Evolutionary conservation across 2,329 filamentous ascomycete species (phyloP).

Genomic region (Beauveria asiatica): DNA sequence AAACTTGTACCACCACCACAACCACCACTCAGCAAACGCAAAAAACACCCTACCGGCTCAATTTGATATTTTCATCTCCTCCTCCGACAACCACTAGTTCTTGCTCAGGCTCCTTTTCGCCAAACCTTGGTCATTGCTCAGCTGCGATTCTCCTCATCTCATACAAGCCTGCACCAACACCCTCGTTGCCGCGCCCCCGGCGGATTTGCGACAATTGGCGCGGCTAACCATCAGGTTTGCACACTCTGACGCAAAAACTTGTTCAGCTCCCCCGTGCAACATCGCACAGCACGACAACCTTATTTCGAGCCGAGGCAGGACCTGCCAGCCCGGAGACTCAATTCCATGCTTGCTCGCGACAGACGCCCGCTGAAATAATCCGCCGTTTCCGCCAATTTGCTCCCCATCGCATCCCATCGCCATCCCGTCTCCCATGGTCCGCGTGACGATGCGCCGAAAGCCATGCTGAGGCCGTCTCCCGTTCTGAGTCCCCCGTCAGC

Average conservation of each 20-base stretch:
- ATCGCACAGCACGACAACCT: neutral
- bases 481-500: constrained; percentile 6
- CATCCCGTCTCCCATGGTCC: neutral
- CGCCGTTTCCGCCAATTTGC: neutral
- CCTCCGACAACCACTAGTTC: neutral
- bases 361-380: neutral
- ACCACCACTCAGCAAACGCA: too few relatives aligned
- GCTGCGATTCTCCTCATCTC: neutral
- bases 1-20: too few relatives aligned
- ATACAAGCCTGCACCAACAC: neutral
- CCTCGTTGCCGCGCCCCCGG: neutral
- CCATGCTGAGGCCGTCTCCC: constrained; percentile 12
- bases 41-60: neutral
- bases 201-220: neutral
- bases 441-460: constrained; percentile 11
- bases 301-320: neutral
- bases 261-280: neutral
- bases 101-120: neutral
- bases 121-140: neutral
- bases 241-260: neutral
- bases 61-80: neutral
- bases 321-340: neutral
- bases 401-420: neutral
- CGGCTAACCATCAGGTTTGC: neutral
- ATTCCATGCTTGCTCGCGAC: constrained; percentile 1